Base-by-base conservation (phyloP, 257 asterid species). In the Voacanga thouarsii region DNA sequence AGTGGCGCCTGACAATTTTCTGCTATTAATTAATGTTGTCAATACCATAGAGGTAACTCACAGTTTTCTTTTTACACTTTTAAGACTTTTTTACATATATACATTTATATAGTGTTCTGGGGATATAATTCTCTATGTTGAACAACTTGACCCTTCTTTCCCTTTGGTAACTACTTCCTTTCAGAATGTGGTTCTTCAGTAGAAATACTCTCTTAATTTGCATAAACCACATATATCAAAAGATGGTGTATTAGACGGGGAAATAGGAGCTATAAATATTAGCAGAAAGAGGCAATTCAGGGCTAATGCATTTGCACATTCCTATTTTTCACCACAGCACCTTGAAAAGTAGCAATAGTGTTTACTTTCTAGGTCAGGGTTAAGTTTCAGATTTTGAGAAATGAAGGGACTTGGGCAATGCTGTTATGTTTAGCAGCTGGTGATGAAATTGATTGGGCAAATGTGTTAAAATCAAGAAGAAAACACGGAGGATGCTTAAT, bases 21-120 rank as follows among this genome's bases (percentile, higher is more conserved):
- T 61, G 53, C 41, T 55, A 28, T 43, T 55, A 43, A 51, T 50
- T 21, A 69, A 43, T 82, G 56, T 33, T 79, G 50, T 74, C 78
- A 44, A 81, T 78, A 55, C 57, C 64, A 45, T 37, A 77, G 51
- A 75, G 75, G 79, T 49, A 61, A 59, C 59, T 14, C 77, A 75
- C 49, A 77, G 61, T 82, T 82, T 76, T 76, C 80, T 76, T 12
- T 83, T 70, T 77, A 44, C 68, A 63, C 24, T 26, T 70, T 37
- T 69, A 56, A 30, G n/a, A n/a, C n/a, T 28, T 23, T 21, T 55
- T 23, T 3, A 68, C 18, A 68, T 68, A 68, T 68, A 41, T 15
- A 63, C 30, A 11, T 14, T 28, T 63, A 63, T 30, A 63, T 60
- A 24, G 12, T 64, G n/a, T 15, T 66, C 47, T 18, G 16, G 65